These are phyloP conservation scores for Podospora bellae-mahoneyi DNA, from an alignment of 495 filamentous ascomycete species.

Conservation along the genomic window DNA sequence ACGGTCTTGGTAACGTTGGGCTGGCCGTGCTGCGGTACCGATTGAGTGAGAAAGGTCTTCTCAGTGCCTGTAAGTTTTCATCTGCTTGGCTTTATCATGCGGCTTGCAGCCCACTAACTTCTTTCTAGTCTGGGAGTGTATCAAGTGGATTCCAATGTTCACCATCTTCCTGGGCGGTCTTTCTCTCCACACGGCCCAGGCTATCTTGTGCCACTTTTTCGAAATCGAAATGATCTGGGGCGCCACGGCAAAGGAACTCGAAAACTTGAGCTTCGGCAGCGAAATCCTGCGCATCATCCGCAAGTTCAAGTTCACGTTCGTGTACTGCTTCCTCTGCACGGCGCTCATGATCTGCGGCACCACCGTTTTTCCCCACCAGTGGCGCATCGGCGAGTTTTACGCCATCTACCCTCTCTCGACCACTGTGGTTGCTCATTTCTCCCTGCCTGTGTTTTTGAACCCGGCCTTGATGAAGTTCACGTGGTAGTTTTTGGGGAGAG, in stretches of 20 bases:
- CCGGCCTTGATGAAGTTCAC: constrained; percentile 80
- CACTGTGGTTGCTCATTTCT: constrained; percentile 61
- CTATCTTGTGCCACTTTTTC: constrained; percentile 66
- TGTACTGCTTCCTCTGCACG: constrained; percentile 61
- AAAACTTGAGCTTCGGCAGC: constrained; percentile 74
- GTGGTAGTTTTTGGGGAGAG: constrained; percentile 47
- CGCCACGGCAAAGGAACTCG: constrained; percentile 66
- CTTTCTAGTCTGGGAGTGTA: constrained; percentile 48
- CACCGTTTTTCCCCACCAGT: constrained; percentile 59
- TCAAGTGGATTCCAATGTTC: constrained; percentile 69
- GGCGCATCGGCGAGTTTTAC: constrained; percentile 73
- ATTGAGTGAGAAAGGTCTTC: constrained; percentile 53
- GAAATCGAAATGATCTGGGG: constrained; percentile 72
- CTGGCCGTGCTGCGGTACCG: constrained; percentile 65
- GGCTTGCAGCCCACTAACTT: neutral
- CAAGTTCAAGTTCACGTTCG: constrained; percentile 70
- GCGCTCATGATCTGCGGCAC: constrained; percentile 65
- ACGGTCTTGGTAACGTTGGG: constrained; percentile 62
- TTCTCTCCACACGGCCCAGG: constrained; percentile 64
- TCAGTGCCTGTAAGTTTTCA: constrained; percentile 44
- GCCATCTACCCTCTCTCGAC: constrained; percentile 77
- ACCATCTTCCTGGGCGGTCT: constrained; percentile 68
- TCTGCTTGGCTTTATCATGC: neutral
- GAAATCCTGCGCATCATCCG: constrained; percentile 45
- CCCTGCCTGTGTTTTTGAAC: constrained; percentile 70